Evolutionary conservation across 805 yeast genomes (phyloP).

Genomic region (Saturnispora silvae): DNA sequence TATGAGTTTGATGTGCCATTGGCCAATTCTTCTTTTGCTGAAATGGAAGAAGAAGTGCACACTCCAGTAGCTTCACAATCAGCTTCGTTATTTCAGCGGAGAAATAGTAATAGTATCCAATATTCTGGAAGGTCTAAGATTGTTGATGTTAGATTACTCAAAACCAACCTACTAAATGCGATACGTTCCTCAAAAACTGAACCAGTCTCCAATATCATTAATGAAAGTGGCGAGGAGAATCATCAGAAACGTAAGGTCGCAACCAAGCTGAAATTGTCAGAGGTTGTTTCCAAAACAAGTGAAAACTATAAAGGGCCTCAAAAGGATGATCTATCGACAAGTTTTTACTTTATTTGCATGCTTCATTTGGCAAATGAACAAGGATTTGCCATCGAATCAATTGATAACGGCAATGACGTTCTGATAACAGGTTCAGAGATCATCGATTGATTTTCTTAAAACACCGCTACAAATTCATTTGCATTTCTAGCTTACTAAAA

Average conservation of each 20-base stretch:
- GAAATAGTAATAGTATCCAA: slow-evolving; percentile 35
- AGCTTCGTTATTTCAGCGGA: no score
- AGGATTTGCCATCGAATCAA: slow-evolving; percentile 49
- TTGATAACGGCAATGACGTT: slow-evolving; percentile 22
- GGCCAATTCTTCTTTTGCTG: no score
- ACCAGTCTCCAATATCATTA: no score
- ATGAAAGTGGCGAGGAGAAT: neutral
- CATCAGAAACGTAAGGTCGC: slow-evolving; percentile 3
- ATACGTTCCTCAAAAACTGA: neutral
- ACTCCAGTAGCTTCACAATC: slow-evolving; percentile 3
- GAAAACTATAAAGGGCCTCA: slow-evolving; percentile 46
- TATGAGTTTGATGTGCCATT: slow-evolving; percentile 23
- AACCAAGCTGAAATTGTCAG: slow-evolving; percentile 14
- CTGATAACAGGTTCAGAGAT: slow-evolving; percentile 11
- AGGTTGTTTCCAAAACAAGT: slow-evolving; percentile 19
- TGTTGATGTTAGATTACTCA: slow-evolving; percentile 64
- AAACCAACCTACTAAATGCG: slow-evolving; percentile 41
- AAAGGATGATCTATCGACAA: slow-evolving; percentile 63
- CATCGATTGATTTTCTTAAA: neutral
- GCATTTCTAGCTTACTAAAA: no score
- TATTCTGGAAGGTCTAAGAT: slow-evolving; percentile 68
- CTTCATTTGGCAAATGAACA: slow-evolving; percentile 82
- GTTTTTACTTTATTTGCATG: slow-evolving; percentile 75
- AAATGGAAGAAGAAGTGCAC: no score
- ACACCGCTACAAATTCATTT: no score